phyloP scores from a whole-genome alignment of 352 stramenopile species.

The Aphanomyces invadans region DNA sequence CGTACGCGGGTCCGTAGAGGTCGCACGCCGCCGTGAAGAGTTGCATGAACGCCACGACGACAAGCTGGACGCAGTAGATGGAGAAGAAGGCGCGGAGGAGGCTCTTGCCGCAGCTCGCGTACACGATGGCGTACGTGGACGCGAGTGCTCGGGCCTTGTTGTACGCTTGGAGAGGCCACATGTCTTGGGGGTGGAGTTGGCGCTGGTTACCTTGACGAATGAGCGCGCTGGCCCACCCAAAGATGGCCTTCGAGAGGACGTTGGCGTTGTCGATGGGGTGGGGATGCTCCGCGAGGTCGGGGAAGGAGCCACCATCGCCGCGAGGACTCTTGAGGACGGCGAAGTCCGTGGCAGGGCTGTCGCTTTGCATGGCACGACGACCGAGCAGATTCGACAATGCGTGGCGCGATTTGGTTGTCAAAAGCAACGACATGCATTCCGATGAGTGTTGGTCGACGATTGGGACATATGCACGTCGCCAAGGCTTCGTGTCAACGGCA shows the following conservation, averaged over 20 bases:
- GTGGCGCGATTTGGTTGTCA: no score
- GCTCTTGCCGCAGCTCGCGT: conserved; percentile 16
- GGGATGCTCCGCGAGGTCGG: background rate
- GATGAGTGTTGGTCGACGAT: no score
- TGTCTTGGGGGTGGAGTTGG: conserved; percentile 36
- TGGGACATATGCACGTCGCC: no score
- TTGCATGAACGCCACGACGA: conserved; percentile 26
- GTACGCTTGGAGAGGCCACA: conserved; percentile 30
- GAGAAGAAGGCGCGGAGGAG: conserved; percentile 27
- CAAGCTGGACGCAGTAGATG: conserved; percentile 27
- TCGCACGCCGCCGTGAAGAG: conserved; percentile 23
- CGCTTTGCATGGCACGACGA: background rate
- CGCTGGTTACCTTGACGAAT: conserved; percentile 37
- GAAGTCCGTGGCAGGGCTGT: background rate
- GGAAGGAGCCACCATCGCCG: background rate
- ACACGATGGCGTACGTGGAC: conserved; percentile 27
- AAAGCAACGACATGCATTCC: no score
- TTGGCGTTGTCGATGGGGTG: background rate
- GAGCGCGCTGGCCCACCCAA: conserved; percentile 38
- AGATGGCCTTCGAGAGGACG: conserved; percentile 31
- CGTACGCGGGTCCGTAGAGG: conserved; percentile 32
- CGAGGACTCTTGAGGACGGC: background rate
- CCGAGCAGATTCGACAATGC: background rate
- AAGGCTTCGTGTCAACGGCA: no score
- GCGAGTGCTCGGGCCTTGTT: conserved; percentile 27